Evolutionary conservation across 306 rosid genomes (phyloP), one percentile per base, ranked within the genome.

Genomic region (Dryas drummondii): DNA sequence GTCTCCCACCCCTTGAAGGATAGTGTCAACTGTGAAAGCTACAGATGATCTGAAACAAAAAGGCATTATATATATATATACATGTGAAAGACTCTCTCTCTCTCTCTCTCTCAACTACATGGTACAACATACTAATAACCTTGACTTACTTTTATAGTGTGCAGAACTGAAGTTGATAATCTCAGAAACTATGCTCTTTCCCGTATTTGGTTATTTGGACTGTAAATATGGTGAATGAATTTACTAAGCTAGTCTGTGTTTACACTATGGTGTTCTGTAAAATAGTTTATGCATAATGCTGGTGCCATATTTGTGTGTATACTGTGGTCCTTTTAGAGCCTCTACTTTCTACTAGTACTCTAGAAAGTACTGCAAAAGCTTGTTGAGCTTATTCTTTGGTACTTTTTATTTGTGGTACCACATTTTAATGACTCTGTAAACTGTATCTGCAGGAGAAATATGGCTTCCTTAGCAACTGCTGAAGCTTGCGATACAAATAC

Each of bases 401-500:
- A 56, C 15, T 19, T 57, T 72, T 42, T 14, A 26, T 46, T 14
- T 72, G 56, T 41, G 37, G 54, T 49, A 17, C 32, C 42, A 27
- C 44, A 44, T 44, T 45, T 13, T 45, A 27, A 14, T 46, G 76
- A 58, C 37, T 19, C 1, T 72, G 11, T 4, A 13, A 22, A 45
- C 47, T 26, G 40, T 41, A 46, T 22, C 16, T 72, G 76, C 68
- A 72, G 76, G 66, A 12, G 44, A 66, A 42, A 47, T 44, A 76
- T 80, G 84, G 70, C 82, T n/a, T 62, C 56, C 49, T 56, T 74
- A 47, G 83, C 84, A 49, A 83, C 85, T 48, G 83, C 83, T 17
- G 89, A 86, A 55, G 50, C 72, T 26, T 86, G 89, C 61, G 89
- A 86, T 71, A 47, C 85, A 42, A 86, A 86, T 61, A 50, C 82